Base-by-base conservation (phyloP, 805 yeast species). In the Yamadazyma ubonensis region DNA sequence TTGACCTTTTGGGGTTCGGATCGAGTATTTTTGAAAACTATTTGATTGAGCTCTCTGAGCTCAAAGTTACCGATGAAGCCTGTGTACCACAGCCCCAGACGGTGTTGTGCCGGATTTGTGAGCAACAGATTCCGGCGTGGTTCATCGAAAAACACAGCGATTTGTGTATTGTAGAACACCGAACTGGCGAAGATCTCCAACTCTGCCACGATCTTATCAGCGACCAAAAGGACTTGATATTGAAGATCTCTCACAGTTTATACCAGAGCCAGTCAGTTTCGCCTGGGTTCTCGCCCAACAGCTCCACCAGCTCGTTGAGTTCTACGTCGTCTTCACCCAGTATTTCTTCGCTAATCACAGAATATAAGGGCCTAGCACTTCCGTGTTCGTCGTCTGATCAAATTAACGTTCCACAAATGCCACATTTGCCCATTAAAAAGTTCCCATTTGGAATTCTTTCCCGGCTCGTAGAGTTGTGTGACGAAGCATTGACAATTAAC, bases 101-200 rank as follows among this genome's bases (percentile, higher is more conserved):
- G 41, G 88, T 86, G 26, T 65, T 93, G 22, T 93, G 99, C 59
- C 75, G 96, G 34, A 89, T 93, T 19, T 93, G 99, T 62, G 99
- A 93, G 55, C 79, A 81, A 21, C 76, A 76, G 34, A 81, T 89
- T n/a, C 96, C 96, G 3, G 85, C 89, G 3, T 93, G 99, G 99
- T 93, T 95, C 84, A 70, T 93, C 28, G 99, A 91, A 52, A 75
- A 82, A 36, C 99, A 93, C 61, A 83, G 91, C 1, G 93, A 89
- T 54, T 65, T 86, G 33, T 93, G 99, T 53, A 70, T 86, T 20
- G 76, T 86, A 25, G 97, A 90, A 58, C 96, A 89, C 61, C 76
- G 81, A 52, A 77, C 85, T 8, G 89, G 82, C 53, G 89, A 88
- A 49, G 81, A 81, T 23, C 78, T 91, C 7, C 86, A 84, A 53